phyloP scores from a whole-genome alignment of 2,329 filamentous ascomycete species.

The Alternaria incomplexa region DNA sequence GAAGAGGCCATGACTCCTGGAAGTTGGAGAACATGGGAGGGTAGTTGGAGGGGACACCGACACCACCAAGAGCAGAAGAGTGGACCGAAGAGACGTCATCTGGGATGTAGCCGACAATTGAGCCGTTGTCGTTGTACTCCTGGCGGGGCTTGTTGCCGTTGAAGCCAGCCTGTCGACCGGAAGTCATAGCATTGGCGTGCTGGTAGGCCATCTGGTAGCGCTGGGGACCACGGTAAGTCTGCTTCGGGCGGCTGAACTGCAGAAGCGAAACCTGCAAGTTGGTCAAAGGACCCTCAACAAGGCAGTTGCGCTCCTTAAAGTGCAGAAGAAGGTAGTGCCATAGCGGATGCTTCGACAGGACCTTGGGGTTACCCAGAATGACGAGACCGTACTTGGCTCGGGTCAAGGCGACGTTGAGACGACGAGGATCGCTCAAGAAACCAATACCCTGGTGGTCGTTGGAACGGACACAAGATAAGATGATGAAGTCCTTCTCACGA shows the following conservation, averaged over 20 bases:
- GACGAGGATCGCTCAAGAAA: constrained; percentile 96
- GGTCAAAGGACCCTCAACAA: constrained; percentile 92
- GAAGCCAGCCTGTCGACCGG: constrained; percentile 48
- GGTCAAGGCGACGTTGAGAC: constrained; percentile 95
- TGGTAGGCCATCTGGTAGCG: constrained; percentile 82
- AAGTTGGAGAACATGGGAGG: constrained; percentile 97
- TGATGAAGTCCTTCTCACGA: constrained; percentile 98
- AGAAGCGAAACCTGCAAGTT: constrained; percentile 95
- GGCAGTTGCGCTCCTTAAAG: constrained; percentile 95
- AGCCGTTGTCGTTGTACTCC: constrained; percentile 76
- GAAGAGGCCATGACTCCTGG: constrained; percentile 88
- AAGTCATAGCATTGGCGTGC: constrained; percentile 66
- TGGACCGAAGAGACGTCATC: constrained; percentile 97
- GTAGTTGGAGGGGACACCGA: constrained; percentile 80
- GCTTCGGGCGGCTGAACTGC: constrained; percentile 93
- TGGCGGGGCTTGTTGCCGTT: constrained; percentile 59
- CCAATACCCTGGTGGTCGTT: constrained; percentile 99
- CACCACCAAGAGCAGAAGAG: constrained; percentile 85
- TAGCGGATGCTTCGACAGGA: constrained; percentile 94
- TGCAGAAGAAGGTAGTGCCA: constrained; percentile 96
- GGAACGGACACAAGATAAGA: constrained; percentile 95
- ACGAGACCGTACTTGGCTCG: constrained; percentile 96
- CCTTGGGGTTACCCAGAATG: constrained; percentile 96
- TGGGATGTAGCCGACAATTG: constrained; percentile 92
- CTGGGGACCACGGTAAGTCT: constrained; percentile 87